Evolutionary conservation across 2,329 filamentous ascomycete species (phyloP), one percentile per base, ranked within the genome.

Genomic region (Stagonosporopsis tanaceti): DNA sequence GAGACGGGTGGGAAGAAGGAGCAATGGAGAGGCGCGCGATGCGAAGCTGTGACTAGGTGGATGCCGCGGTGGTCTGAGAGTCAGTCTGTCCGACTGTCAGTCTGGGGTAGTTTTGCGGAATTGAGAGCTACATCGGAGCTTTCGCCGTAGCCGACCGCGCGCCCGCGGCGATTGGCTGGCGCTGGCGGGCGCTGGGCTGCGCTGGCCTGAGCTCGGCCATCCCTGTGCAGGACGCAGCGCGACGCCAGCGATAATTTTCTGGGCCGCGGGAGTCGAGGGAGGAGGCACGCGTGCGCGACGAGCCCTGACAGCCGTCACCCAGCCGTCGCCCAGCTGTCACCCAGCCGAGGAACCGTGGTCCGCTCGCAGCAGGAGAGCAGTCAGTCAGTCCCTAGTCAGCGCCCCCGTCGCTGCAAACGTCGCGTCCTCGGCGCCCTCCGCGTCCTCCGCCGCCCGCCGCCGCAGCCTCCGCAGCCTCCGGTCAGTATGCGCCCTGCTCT

Each of bases 401-500:
- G n/a, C 27, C 22, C 24, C 6, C 39, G 12, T 41, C 51, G 39
- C 53, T 28, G 53, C 38, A 48, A 17, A 44, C 44, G 24, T 24
- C 32, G 20, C 14, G 14, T 22, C 28, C 38, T n/a, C 20, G 2
- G 20, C 20, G 20, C 20, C 20, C 20, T 2, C 20, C 20, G 20
- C 20, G 2, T 20, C 20, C 20, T 20, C 20, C 20, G 20, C 20
- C 27, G 20, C 27, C 53, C 35, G 53, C 38, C 44, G 9, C 38
- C 44, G 24, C 30, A 25, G 20, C 14, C 14, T 22, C 28, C 38
- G 9, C 17, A 35, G 5, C 40, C 15, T 17, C 20, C 24, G 12
- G 15, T 35, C 65, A 70, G 64, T 45, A 77, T 77, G 74, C 67
- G 73, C 59, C 60, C 65, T 56, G 70, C 68, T 45, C 64, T 76